Base-by-base conservation (phyloP, 306 rosid genomes). In the Crotalaria pallida region DNA sequence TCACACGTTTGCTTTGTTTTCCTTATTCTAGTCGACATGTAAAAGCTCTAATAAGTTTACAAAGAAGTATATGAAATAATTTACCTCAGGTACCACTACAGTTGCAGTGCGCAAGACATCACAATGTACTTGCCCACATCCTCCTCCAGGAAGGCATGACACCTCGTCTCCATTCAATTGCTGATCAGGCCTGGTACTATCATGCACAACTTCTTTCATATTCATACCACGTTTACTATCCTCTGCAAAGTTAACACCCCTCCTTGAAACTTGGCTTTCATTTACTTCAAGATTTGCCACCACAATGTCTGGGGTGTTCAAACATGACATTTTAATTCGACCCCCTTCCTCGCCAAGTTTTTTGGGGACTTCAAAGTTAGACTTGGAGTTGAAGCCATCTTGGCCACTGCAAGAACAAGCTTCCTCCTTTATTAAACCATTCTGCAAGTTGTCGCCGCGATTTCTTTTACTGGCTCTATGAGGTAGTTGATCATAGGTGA, bases 21-120 rank as follows among this genome's bases (percentile, higher is more conserved):
- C 10, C 38, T 31, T 34, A 27, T 4, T 44, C 31, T 17, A 44
- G 31, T 44, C 44, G 19, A 18, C 18, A 7, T 53, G 53, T 45
- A 69, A 60, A 60, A 44, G 22, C 66, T 41, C 66, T 19, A 13
- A 27, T 9, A 27, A 23, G 23, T 7, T 71, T 19, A 48, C 10
- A 9, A 16, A 23, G 65, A 60, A 69, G 61, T 33, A 60, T 2
- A 33, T 0, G 33, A 41, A n/a, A 59, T 59, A 10, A 41, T 56
- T 61, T 57, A 92, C 98, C 96, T 81, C 62, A 19, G 82, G 84
- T 45, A 29, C 70, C 62, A 75, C 77, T 76, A 72, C 80, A 48
- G 78, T 59, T 62, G 72, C 65, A 67, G 84, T 21, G 17, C 64
- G 82, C 48, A 77, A 62, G 45, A 77, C 58, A 57, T 26, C 50